Percentiles rank a stretch among this genome's conserved stretches.
Conservation (phyloP, 2,329 filamentous ascomycete genomes). For the Exophiala viscosa region DNA sequence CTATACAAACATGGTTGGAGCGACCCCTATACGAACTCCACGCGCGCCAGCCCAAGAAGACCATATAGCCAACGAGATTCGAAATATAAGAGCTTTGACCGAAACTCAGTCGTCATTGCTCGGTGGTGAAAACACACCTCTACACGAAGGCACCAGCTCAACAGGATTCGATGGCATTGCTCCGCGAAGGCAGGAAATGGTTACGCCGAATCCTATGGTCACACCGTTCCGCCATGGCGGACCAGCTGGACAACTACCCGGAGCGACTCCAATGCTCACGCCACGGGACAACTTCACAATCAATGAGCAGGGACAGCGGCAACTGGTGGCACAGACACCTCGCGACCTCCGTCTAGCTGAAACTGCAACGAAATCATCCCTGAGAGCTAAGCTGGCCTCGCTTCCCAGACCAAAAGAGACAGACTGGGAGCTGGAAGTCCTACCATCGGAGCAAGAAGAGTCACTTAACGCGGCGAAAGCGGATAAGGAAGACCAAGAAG, state of each 20-base stretch:
- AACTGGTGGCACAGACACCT: slow-evolving; percentile 69
- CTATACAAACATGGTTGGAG: slow-evolving; percentile 75
- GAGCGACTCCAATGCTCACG: slow-evolving; percentile 80
- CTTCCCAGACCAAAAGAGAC: slow-evolving; percentile 89
- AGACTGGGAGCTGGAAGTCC: slow-evolving; percentile 81
- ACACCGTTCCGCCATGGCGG: slow-evolving; percentile 70
- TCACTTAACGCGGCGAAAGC: slow-evolving; percentile 43
- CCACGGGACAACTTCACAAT: slow-evolving; percentile 83
- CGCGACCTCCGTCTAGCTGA: slow-evolving; percentile 71
- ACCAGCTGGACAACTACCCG: slow-evolving; percentile 62
- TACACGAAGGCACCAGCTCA: slow-evolving; percentile 75
- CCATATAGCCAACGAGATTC: slow-evolving; percentile 91
- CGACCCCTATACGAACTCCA: slow-evolving; percentile 86
- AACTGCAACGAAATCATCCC: slow-evolving; percentile 61
- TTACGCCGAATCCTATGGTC: slow-evolving; percentile 94
- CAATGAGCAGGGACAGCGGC: slow-evolving; percentile 67
- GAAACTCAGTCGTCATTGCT: slow-evolving; percentile 91
- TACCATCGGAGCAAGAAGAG: slow-evolving; percentile 78
- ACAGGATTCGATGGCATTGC: slow-evolving; percentile 85
- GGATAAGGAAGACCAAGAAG: slow-evolving; percentile 59
- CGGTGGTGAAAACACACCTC: slow-evolving; percentile 87
- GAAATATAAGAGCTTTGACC: slow-evolving; percentile 85
- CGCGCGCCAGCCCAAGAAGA: slow-evolving; percentile 90
- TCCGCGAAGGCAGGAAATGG: slow-evolving; percentile 72
- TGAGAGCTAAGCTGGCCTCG: slow-evolving; percentile 64